phyloP scores from a whole-genome alignment of 176 grass and related monocot species.

The Oropetium thomaeum region DNA sequence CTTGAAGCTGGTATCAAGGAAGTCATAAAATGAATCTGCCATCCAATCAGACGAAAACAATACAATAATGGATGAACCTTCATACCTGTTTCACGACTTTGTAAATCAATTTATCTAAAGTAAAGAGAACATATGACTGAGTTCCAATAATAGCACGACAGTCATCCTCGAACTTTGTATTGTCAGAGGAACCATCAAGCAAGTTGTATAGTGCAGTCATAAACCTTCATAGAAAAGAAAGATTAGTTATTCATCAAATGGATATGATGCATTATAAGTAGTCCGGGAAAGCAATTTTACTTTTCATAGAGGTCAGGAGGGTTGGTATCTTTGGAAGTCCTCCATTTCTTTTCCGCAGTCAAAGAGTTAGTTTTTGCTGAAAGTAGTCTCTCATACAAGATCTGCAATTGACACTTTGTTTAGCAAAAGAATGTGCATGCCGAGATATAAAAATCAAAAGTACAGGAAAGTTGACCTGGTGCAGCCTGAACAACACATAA shows the following conservation, averaged over 20 bases:
- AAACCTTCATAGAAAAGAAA: conserved; percentile 59
- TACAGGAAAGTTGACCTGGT: conserved; percentile 62
- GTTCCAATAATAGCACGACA: conserved; percentile 95
- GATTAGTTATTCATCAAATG: not conserved
- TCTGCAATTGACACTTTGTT: conserved; percentile 51
- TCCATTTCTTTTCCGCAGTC: conserved; percentile 95
- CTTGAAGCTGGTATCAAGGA: conserved; percentile 79
- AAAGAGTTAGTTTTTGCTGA: conserved; percentile 91
- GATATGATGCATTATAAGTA: not conserved
- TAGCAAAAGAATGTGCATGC: conserved; percentile 9
- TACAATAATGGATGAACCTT: not conserved
- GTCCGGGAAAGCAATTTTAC: conserved; percentile 43
- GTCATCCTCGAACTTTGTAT: conserved; percentile 99
- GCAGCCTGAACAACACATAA: conserved; percentile 87
- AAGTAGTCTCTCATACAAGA: conserved; percentile 87
- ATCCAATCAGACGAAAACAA: not conserved
- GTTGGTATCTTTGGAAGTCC: conserved; percentile 87
- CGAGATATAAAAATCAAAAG: not conserved
- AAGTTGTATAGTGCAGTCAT: conserved; percentile 80
- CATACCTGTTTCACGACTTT: conserved; percentile 96
- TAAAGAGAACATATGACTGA: conserved; percentile 97
- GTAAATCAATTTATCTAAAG: conserved; percentile 98
- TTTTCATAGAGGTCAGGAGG: conserved; percentile 91
- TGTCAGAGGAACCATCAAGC: conserved; percentile 94
- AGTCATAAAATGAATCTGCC: conserved; percentile 21